These are phyloP conservation scores for Candida ortonii DNA, from an alignment of 805 yeast genomes.

Conservation along the genomic window DNA sequence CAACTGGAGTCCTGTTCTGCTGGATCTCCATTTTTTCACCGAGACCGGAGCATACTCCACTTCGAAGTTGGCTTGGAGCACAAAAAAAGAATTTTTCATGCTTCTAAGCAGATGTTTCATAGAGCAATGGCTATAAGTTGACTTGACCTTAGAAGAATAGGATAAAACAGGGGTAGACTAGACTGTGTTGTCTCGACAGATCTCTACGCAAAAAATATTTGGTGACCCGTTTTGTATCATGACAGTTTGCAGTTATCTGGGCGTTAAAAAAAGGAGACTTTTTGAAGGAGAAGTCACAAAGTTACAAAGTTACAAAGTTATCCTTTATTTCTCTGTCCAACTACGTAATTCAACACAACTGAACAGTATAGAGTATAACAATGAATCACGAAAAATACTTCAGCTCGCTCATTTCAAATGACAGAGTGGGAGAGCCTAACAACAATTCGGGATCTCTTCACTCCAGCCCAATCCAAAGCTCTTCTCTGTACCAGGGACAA, in stretches of 20 bases:
- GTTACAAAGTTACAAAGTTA: neutral
- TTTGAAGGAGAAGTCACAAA: neutral
- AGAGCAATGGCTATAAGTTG: too few relatives aligned
- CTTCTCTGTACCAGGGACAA: slow-evolving; percentile 18
- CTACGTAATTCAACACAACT: too few relatives aligned
- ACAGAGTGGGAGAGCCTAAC: slow-evolving; percentile 13
- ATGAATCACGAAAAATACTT: slow-evolving; percentile 19
- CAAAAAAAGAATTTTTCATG: slow-evolving; percentile 33
- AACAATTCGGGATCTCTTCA: slow-evolving; percentile 17
- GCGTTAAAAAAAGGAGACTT: slow-evolving; percentile 5
- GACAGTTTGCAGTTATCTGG: slow-evolving; percentile 1
- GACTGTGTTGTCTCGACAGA: too few relatives aligned
- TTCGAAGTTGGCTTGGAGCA: slow-evolving; percentile 48
- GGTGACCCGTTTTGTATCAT: slow-evolving; percentile 1
- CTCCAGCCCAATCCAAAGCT: slow-evolving; percentile 24
- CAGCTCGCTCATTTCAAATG: slow-evolving; percentile 15
- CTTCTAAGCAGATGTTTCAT: slow-evolving; percentile 1
- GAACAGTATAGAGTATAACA: slow-evolving; percentile 2
- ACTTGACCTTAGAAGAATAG: too few relatives aligned
- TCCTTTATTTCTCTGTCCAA: neutral
- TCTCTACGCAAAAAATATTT: neutral
- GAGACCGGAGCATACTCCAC: slow-evolving; percentile 74
- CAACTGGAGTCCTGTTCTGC: slow-evolving; percentile 77
- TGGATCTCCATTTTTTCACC: slow-evolving; percentile 74
- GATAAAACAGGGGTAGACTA: too few relatives aligned